These are phyloP conservation scores for Daucus carota DNA, from an alignment of 129 eudicot species.

Conservation along the genomic window DH1_v3.0 NC_030382.2:55605001-55605500, in stretches of 20 bases:
- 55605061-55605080: conserved; percentile 27
- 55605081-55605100: background rate
- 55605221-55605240: conserved; percentile 17
- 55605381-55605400: conserved; percentile 17
- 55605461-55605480: conserved; percentile 20
- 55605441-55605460: conserved; percentile 36
- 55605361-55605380: conserved; percentile 19
- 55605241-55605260: background rate
- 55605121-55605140: conserved; percentile 16
- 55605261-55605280: conserved; percentile 6
- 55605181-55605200: background rate
- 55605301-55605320: conserved; percentile 18
- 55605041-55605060: background rate
- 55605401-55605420: conserved; percentile 20
- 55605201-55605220: conserved; percentile 14
- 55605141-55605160: background rate
- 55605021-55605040: background rate
- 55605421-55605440: conserved; percentile 16
- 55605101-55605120: background rate
- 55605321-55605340: conserved; percentile 7
- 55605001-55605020: conserved; percentile 16
- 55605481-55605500: conserved; percentile 30
- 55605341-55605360: conserved; percentile 7
- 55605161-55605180: conserved; percentile 17
- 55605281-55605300: conserved; percentile 19